Evolutionary conservation across 345 rosid genomes (phyloP), one percentile per base, ranked within the genome.

Genomic region (Microthlaspi erraticum): DNA sequence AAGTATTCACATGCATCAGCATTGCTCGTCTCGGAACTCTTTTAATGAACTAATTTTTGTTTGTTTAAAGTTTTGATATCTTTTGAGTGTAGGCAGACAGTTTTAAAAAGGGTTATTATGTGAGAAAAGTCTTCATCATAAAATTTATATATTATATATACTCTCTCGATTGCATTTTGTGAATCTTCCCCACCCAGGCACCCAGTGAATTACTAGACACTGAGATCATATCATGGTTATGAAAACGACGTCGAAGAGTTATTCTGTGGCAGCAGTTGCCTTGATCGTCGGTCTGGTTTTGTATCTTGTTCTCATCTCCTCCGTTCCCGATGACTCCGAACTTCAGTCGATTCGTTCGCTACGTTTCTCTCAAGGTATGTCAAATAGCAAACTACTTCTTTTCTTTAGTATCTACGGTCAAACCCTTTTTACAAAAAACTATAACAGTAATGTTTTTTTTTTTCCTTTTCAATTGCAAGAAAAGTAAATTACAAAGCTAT

Each of bases 361-460:
- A 41, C 23, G 39, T 32, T 59, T 34, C 19, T 16, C 55, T n/a
- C 67, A 59, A 66, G 72, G 77, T 73, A 73, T 73, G 71, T 60
- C 3, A 16, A 34, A 4, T 23, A 20, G 53, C 55, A 52, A 34
- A 16, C 26, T 14, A 43, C 31, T 19, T 71, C 29, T 71, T 31
- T 51, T 48, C 45, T 49, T 48, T 34, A 18, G 6, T 43, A 44
- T 29, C 16, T 43, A 26, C 26, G 36, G 8, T 39, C 50, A n/a
- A 58, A 5, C 10, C 11, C 32, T 20, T 1, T 12, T 20, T 19
- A 2, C n/a, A n/a, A n/a, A n/a, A n/a, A n/a, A n/a, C n/a, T n/a
- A n/a, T n/a, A n/a, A n/a, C n/a, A n/a, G n/a, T n/a, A n/a, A n/a
- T n/a, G n/a, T 19, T 13, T 26, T 39, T 26, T 12, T 46, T 26